Evolutionary conservation across 2,329 filamentous ascomycete genomes (phyloP).

Genomic region (Aspergillus novofumigatus): DNA sequence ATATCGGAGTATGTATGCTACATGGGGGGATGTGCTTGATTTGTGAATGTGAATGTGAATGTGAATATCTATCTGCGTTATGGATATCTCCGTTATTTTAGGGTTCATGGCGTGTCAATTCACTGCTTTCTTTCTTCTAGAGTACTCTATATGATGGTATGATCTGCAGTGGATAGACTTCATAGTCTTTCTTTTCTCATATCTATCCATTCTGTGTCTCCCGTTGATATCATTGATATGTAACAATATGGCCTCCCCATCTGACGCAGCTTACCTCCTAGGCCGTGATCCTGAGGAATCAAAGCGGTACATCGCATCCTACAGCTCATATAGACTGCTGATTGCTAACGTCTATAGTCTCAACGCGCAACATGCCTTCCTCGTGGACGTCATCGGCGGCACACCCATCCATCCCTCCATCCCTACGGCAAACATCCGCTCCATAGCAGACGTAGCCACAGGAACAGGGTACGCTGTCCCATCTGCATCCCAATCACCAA

Average conservation of each 20-base stretch:
- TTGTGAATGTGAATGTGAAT: no score
- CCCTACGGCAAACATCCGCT: slow-evolving; percentile 9
- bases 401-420: slow-evolving; percentile 24
- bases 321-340: no score
- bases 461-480: slow-evolving; percentile 22
- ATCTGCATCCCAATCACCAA: no score
- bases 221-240: background rate
- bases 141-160: no score
- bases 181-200: background rate
- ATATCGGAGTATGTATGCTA: no score
- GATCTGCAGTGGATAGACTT: no score
- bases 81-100: no score
- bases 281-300: slow-evolving; percentile 18
- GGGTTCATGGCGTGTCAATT: no score
- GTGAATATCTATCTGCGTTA: no score
- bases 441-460: slow-evolving; percentile 26
- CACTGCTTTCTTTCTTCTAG: no score
- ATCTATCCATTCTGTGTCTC: no score
- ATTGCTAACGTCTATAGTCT: slow-evolving; percentile 12
- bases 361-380: slow-evolving; percentile 22
- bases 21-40: no score
- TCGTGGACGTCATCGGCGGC: slow-evolving; percentile 17
- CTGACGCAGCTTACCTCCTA: slow-evolving; percentile 16
- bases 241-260: background rate
- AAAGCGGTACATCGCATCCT: slow-evolving; percentile 12